Base-by-base conservation (phyloP, 768 basidiomycete species). In the Trametes punicea region DNA sequence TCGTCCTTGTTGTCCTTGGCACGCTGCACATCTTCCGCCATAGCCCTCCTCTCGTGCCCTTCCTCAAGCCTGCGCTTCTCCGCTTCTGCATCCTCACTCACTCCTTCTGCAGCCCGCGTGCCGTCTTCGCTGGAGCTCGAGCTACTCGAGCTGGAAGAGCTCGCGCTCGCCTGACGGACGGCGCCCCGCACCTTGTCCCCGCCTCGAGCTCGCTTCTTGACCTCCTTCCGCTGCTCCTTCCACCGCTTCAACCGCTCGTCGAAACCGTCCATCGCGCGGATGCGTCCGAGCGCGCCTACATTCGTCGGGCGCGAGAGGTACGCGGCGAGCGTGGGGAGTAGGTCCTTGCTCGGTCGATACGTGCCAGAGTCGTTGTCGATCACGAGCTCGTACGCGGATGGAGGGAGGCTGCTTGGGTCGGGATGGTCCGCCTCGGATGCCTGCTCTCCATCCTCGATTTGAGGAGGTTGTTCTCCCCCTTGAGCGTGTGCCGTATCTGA, bases 301-400 rank as follows among this genome's bases (percentile, higher is more conserved):
- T 74, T 70, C 38, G 61, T 58, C 21, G 58, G 57, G 27, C 64
- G 60, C 58, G 65, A 47, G 42, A 79, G 68, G 65, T 72, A 79
- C 26, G 63, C 42, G 18, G 73, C 63, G 25, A 79, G 60, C 4
- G 67, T 55, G 11, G 76, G 75, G 2, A 77, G 64, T 23, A 75
- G 67, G 46, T 74, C 68, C 39, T 65, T 70, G 39, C 71, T 64
- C 2, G 77, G 77, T 27, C 75, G 72, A 63, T 79, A 79, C 4
- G 76, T 79, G 3, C 77, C 77, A 38, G 71, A 73, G 64, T 77
- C 73, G 62, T 79, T 77, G 67, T 77, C 76, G 65, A 77, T 77
- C 47, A 79, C 65, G 27, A 77, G 71, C 65, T 77, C 76, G 65
- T 75, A 77, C 27, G 49, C 59, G 25, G 57, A 56, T n/a, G 65